These are phyloP conservation scores for Drosera capensis DNA, from an alignment of 148 eudicot species.

Conservation along the genomic window DNA sequence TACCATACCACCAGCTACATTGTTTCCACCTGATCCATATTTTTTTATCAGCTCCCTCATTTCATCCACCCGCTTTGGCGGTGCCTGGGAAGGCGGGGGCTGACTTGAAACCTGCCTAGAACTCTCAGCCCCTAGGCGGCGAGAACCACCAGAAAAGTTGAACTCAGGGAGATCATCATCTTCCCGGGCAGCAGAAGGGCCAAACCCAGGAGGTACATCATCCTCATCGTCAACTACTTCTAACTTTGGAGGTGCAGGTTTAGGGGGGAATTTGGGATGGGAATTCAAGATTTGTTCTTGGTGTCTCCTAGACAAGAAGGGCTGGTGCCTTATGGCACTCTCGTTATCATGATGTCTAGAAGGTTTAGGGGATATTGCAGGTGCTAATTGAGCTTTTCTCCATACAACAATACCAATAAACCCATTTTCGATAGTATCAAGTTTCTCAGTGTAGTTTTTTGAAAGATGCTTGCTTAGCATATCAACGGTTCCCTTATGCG, in stretches of 20 bases:
- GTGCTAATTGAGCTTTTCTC: slow-evolving; percentile 56
- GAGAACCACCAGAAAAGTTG: slow-evolving; percentile 38
- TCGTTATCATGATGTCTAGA: slow-evolving; percentile 39
- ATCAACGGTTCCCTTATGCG: slow-evolving; percentile 38
- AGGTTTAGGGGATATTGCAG: slow-evolving; percentile 46
- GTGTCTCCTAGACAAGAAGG: slow-evolving; percentile 16
- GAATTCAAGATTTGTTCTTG: slow-evolving; percentile 23
- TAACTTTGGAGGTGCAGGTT: slow-evolving; percentile 11
- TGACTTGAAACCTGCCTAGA: too few species aligned
- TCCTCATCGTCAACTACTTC: slow-evolving; percentile 27
- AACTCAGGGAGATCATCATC: slow-evolving; percentile 95
- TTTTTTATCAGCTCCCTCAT: slow-evolving; percentile 63
- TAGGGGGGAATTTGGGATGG: slow-evolving; percentile 22
- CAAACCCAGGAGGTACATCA: slow-evolving; percentile 88
- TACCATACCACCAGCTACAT: slow-evolving; percentile 12
- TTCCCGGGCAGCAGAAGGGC: slow-evolving; percentile 49
- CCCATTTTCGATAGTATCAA: slow-evolving; percentile 48
- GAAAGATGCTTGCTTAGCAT: slow-evolving; percentile 46
- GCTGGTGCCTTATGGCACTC: slow-evolving; percentile 34
- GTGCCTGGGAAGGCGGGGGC: slow-evolving; percentile 10
- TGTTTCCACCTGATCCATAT: slow-evolving; percentile 53
- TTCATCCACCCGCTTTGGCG: slow-evolving; percentile 37
- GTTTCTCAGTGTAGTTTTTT: slow-evolving; percentile 31
- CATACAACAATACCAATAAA: slow-evolving; percentile 89
- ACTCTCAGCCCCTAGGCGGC: too few species aligned